Base-by-base conservation (phyloP, 2,329 filamentous ascomycete species). In the Zasmidium citrigriseum region DNA sequence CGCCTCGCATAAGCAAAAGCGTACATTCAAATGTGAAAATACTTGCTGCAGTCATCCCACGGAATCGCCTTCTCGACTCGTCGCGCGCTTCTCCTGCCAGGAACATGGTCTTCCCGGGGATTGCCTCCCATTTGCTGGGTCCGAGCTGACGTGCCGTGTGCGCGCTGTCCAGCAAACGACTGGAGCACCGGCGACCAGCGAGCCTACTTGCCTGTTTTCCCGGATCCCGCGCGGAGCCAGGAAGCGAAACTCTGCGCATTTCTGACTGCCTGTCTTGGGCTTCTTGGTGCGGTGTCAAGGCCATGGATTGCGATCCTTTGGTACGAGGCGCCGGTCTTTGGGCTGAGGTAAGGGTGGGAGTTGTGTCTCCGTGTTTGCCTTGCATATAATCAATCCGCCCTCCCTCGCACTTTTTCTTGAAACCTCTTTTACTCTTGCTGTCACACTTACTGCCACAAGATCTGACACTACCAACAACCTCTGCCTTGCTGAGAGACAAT, bases 351-450 rank as follows among this genome's bases (percentile, higher is more conserved):
- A 53, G 55, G 55, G 55, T 51, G 48, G 24, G 22, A 9, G 34
- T 9, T 4, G 7, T 9, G 7, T 4, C 16, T 41, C 34, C 12
- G 34, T 11, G 34, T 41, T 9, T n/a, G n/a, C n/a, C n/a, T n/a
- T 29, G 21, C 57, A 60, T 25, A 54, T 57, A 60, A 54, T 46
- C 51, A 54, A 57, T 52, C 54, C 51, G 51, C 58, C 57, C 22
- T 46, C 54, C 18, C 34, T 24, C 46, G 18, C 20, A 29, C 29
- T 41, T 41, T 16, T 41, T 41, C 14, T n/a, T 41, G 41, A 52
- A 52, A 53, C 51, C 34, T 23, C 34, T 20, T 22, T 34, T 3
- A 27, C 44, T 27, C 52, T 20, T 51, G 46, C 27, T 46, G n/a
- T 45, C 48, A 49, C 29, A 46, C 57, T 49, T n/a, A 16, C 34